phyloP scores from a whole-genome alignment of 495 filamentous ascomycete genomes.

The Hypoxylon trugodes region DNA sequence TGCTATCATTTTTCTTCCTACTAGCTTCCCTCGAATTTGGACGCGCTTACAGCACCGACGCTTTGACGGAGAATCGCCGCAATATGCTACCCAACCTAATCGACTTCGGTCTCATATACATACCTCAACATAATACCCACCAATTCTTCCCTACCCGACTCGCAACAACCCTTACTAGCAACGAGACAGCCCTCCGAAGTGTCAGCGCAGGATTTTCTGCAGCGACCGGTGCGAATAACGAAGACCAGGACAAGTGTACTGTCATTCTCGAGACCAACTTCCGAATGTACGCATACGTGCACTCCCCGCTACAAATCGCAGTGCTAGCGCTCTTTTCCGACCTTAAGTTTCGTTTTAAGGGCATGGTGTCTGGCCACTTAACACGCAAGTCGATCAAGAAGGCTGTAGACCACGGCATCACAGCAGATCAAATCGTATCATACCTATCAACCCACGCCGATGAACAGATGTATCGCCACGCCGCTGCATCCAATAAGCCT shows the following conservation, averaged over 20 bases:
- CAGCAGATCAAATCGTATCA: slow-evolving; percentile 88
- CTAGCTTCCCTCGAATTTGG: slow-evolving; percentile 94
- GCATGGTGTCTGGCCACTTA: slow-evolving; percentile 88
- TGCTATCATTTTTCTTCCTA: slow-evolving; percentile 94
- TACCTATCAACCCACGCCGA: slow-evolving; percentile 92
- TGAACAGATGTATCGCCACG: slow-evolving; percentile 81
- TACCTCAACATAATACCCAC: slow-evolving; percentile 59
- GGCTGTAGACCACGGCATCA: slow-evolving; percentile 91
- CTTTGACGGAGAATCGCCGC: slow-evolving; percentile 79
- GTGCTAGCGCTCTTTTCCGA: slow-evolving; percentile 90
- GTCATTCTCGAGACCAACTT: slow-evolving; percentile 99
- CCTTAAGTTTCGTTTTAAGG: slow-evolving; percentile 86
- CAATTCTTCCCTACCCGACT: slow-evolving; percentile 94
- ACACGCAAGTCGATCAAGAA: slow-evolving; percentile 85
- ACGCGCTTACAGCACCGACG: slow-evolving; percentile 81
- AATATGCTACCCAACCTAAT: slow-evolving; percentile 84
- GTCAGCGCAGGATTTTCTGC: slow-evolving; percentile 63
- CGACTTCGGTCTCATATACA: slow-evolving; percentile 92
- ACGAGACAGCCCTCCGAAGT: slow-evolving; percentile 76
- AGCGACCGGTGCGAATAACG: slow-evolving; percentile 50
- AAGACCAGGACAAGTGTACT: slow-evolving; percentile 71
- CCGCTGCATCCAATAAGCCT: slow-evolving; percentile 62
- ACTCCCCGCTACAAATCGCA: slow-evolving; percentile 89
- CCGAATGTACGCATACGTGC: slow-evolving; percentile 95
- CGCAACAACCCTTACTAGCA: slow-evolving; percentile 87